Evolutionary conservation across 1,284 basidiomycete genomes (phyloP).

Genomic region (Malassezia sympodialis): DNA sequence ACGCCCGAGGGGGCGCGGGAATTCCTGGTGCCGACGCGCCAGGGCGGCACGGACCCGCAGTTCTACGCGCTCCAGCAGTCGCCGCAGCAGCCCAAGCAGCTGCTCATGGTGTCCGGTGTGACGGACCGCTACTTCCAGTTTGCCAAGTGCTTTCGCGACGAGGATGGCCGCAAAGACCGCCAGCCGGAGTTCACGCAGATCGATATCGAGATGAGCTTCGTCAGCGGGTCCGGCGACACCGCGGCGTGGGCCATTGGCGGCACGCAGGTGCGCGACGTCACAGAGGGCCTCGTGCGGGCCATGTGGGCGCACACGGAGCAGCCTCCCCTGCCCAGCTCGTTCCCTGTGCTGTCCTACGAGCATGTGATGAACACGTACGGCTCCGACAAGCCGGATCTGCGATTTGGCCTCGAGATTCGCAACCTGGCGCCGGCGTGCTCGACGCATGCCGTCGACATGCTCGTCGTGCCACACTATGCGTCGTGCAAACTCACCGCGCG

Average conservation of each 20-base stretch:
- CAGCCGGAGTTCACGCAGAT: conserved; percentile 96
- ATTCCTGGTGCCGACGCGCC: conserved; percentile 80
- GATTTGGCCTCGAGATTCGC: conserved; percentile 58
- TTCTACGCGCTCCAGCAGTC: conserved; percentile 90
- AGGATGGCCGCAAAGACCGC: conserved; percentile 82
- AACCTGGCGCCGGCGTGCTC: conserved; percentile 22
- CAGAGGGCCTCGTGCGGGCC: conserved; percentile 28
- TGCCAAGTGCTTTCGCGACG: conserved; percentile 86
- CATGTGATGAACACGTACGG: conserved; percentile 56
- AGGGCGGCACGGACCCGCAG: conserved; percentile 49
- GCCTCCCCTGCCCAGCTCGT: neutral
- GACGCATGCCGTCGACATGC: conserved; percentile 11
- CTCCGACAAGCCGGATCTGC: conserved; percentile 86
- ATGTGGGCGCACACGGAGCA: conserved; percentile 64
- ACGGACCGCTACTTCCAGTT: conserved; percentile 84
- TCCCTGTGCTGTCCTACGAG: conserved; percentile 4
- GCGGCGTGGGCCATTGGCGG: conserved; percentile 61
- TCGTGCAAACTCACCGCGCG: conserved; percentile 21
- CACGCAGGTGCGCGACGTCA: conserved; percentile 28
- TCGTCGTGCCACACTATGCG: conserved; percentile 8
- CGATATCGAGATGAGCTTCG: conserved; percentile 91
- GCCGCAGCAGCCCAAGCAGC: conserved; percentile 89
- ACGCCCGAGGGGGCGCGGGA: conserved; percentile 89
- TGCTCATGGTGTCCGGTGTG: conserved; percentile 80
- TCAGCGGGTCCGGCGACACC: conserved; percentile 56